Evolutionary conservation across 179 eudicot genomes (phyloP), one percentile per base, ranked within the genome.

Genomic region (Silene noctiflora): DNA sequence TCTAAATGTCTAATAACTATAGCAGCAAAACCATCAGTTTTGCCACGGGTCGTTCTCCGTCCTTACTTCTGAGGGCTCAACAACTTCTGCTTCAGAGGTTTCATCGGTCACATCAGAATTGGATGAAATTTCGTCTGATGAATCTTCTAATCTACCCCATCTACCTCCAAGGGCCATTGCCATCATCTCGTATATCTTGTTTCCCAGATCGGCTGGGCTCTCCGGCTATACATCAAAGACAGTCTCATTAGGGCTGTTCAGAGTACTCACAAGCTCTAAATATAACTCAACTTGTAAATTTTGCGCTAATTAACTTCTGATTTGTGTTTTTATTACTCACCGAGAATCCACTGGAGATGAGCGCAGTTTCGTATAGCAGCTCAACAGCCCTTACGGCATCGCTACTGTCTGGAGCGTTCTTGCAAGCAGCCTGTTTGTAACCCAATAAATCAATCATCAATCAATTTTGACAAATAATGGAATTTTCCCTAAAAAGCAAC

Each of bases 131-230:
- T 80, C 88, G 74, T 81, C 44, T 77, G 88, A 9, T 64, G 73
- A 0, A 5, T 83, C 90, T 24, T 95, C 99, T 14, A 80, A 62
- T 75, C 99, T 76, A 11, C 99, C 99, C 99, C 99, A 95, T 75
- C 92, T 87, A 24, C 99, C 99, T 62, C 97, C 97, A 0, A 95
- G 90, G 46, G 97, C 99, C 90, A 95, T 90, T 7, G 96, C 85
- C 99, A 93, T 95, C 99, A 93, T 95, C 77, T 93, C 99, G 1
- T 95, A 95, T 61, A 95, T 95, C 88, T 95, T 95, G 87, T 81
- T 85, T 12, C 99, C 97, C 78, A 95, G 72, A 77, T 95, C 96
- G 13, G 97, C 89, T 25, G 99, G 99, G 75, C 96, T 93, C 71
- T 95, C 99, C 25, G 99, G 99, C 99, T 95, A 88, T 64, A 14